Conservation (phyloP, 2,329 filamentous ascomycete species). For the Colletotrichum tanaceti region DNA sequence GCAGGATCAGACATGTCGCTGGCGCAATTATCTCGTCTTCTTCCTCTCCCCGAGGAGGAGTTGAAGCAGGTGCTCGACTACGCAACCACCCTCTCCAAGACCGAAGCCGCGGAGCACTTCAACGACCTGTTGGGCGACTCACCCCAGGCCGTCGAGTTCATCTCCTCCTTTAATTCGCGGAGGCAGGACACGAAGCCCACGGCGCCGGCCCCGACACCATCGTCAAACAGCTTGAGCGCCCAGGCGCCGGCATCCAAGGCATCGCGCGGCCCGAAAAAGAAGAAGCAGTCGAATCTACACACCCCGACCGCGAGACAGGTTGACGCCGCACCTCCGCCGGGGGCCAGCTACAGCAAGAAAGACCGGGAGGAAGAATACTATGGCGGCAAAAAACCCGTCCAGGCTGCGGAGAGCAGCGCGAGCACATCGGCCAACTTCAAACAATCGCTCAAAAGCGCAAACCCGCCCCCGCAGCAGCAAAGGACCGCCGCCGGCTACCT, state of each 20-base stretch:
- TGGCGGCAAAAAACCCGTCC: constrained; percentile 64
- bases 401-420: constrained; percentile 53
- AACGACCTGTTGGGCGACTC: constrained; percentile 90
- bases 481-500: constrained; percentile 81
- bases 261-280: constrained; percentile 63
- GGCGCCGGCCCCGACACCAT: constrained; percentile 42
- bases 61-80: constrained; percentile 88
- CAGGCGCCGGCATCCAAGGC: constrained; percentile 61
- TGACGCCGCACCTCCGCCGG: constrained; percentile 72
- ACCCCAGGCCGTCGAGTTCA: constrained; percentile 79
- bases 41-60: constrained; percentile 87
- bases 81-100: constrained; percentile 78
- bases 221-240: constrained; percentile 15
- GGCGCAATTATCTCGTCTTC: constrained; percentile 79
- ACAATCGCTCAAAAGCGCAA: constrained; percentile 42
- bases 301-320: constrained; percentile 72
- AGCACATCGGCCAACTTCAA: constrained; percentile 53
- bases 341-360: constrained; percentile 80
- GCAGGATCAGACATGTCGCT: constrained; percentile 58
- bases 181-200: constrained; percentile 56
- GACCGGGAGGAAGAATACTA: constrained; percentile 79
- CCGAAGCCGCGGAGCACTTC: constrained; percentile 85
- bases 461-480: constrained; percentile 50
- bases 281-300: constrained; percentile 71
- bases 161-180: constrained; percentile 82